These are phyloP conservation scores for Trifolium repens DNA, from an alignment of 306 rosid genomes.

Conservation along the genomic window DNA sequence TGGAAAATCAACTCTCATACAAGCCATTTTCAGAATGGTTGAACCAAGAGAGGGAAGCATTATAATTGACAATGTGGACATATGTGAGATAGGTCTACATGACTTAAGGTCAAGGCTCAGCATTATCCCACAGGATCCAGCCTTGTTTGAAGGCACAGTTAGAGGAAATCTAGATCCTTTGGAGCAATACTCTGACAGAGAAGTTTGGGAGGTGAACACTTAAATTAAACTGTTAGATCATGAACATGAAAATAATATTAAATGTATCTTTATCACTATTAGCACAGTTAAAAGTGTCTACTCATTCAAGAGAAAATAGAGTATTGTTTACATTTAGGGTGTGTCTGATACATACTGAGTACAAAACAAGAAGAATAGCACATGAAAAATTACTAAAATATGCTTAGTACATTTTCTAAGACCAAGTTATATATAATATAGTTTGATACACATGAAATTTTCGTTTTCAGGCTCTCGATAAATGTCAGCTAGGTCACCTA, in stretches of 20 bases:
- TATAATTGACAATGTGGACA: conserved; percentile 73
- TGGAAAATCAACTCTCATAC: conserved; percentile 96
- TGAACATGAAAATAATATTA: conserved; percentile 17
- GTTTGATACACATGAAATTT: conserved; percentile 2
- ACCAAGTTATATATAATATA: not conserved
- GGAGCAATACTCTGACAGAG: conserved; percentile 61
- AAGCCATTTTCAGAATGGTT: conserved; percentile 86
- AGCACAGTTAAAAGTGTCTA: not conserved
- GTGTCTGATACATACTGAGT: too few relatives aligned
- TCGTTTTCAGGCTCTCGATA: conserved; percentile 73
- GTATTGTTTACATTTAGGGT: too few relatives aligned
- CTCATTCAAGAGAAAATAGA: not conserved
- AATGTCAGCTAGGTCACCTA: conserved; percentile 82
- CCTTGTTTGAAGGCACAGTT: conserved; percentile 91
- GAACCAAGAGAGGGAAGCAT: conserved; percentile 93
- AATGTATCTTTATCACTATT: not conserved
- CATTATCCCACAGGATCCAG: conserved; percentile 92
- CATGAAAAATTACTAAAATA: not conserved
- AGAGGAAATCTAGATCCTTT: conserved; percentile 91
- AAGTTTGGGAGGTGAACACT: conserved; percentile 80
- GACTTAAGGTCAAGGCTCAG: conserved; percentile 91
- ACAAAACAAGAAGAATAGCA: not conserved
- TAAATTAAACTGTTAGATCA: conserved; percentile 21
- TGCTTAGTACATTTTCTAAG: not conserved
- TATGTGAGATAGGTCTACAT: conserved; percentile 83